Conservation (phyloP, 1,139 yeast species). For the Saccharomyces hybrid region DNA sequence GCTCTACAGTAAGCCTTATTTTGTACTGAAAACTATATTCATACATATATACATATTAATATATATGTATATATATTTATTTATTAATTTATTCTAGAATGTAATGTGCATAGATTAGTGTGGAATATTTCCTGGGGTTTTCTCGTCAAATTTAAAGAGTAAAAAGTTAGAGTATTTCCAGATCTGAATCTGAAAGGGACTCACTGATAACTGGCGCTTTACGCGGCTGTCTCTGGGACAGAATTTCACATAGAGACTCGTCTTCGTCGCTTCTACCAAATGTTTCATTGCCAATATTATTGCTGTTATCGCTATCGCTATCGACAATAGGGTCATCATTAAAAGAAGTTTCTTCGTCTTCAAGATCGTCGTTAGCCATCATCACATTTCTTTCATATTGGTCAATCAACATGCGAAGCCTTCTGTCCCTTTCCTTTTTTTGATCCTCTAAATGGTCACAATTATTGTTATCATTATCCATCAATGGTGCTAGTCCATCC, state of each 20-base stretch:
- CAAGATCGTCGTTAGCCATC: not conserved
- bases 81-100: not conserved
- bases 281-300: conserved; percentile 15
- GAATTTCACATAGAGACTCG: conserved; percentile 23
- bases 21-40: not conserved
- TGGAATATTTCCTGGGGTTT: not conserved
- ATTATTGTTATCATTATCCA: conserved; percentile 6
- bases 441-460: conserved; percentile 11
- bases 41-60: not conserved
- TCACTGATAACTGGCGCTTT: conserved; percentile 11
- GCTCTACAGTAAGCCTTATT: conserved; percentile 31
- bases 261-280: conserved; percentile 19
- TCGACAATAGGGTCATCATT: conserved; percentile 32
- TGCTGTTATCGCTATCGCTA: conserved; percentile 16
- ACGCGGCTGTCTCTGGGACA: conserved; percentile 27
- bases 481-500: conserved; percentile 5
- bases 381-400: not conserved
- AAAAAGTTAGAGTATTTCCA: conserved; percentile 17
- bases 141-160: not conserved
- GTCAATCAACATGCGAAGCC: not conserved
- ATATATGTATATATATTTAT: conserved; percentile 2
- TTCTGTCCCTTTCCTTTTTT: not conserved
- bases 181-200: conserved; percentile 30
- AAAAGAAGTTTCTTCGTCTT: conserved; percentile 14
- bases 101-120: not conserved